These are phyloP conservation scores for Yamadazyma sp. DNA, from an alignment of 805 yeast genomes.

Conservation along the genomic window DNA sequence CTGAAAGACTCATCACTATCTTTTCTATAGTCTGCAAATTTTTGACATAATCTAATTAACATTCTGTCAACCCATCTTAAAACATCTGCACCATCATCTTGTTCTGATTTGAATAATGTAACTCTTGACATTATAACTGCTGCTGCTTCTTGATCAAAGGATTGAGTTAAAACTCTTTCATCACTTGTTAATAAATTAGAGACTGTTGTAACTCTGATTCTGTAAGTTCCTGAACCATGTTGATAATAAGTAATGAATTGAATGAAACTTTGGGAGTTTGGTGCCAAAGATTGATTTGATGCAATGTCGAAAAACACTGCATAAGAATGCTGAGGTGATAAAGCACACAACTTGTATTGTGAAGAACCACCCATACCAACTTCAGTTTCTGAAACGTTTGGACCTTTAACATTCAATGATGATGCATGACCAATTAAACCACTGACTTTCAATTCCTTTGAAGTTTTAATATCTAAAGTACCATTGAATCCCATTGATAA, in stretches of 20 bases:
- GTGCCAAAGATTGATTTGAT: slow-evolving; percentile 26
- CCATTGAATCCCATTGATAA: slow-evolving; percentile 57
- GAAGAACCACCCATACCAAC: slow-evolving; percentile 93
- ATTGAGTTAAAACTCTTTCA: slow-evolving; percentile 38
- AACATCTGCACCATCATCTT: slow-evolving; percentile 89
- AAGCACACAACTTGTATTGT: slow-evolving; percentile 73
- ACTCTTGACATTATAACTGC: slow-evolving; percentile 61
- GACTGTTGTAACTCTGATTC: slow-evolving; percentile 61
- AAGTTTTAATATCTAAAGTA: slow-evolving; percentile 53
- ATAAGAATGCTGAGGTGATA: slow-evolving; percentile 57
- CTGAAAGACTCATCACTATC: slow-evolving; percentile 48
- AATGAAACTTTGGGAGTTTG: slow-evolving; percentile 32
- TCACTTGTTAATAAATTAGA: slow-evolving; percentile 43
- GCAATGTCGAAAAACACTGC: slow-evolving; percentile 54
- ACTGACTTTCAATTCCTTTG: slow-evolving; percentile 48
- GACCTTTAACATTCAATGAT: slow-evolving; percentile 56
- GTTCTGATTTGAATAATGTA: slow-evolving; percentile 75
- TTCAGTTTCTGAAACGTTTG: slow-evolving; percentile 86
- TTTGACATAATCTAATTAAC: slow-evolving; percentile 31
- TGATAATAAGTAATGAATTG: slow-evolving; percentile 63
- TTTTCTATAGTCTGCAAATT: slow-evolving; percentile 42
- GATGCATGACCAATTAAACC: slow-evolving; percentile 66
- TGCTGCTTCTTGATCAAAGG: slow-evolving; percentile 70
- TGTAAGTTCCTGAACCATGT: slow-evolving; percentile 54
- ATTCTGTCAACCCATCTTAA: slow-evolving; percentile 88